phyloP scores from a whole-genome alignment of 2,329 filamentous ascomycete genomes.

The Talaromyces sp. region DNA sequence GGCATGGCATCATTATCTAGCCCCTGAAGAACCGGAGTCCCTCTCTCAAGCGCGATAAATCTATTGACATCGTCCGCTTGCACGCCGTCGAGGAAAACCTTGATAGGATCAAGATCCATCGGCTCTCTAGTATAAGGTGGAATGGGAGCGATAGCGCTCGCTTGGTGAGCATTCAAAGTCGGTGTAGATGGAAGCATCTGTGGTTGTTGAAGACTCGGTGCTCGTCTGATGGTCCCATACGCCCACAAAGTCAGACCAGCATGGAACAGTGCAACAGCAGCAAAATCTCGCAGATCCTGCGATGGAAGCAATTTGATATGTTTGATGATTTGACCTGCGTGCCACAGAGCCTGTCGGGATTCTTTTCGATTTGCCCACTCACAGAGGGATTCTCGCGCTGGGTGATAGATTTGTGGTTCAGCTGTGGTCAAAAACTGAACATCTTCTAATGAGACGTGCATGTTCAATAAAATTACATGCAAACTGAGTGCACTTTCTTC shows the following conservation, averaged over 20 bases:
- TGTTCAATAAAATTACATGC: constrained; percentile 14
- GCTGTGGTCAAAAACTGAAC: constrained; percentile 11
- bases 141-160: constrained; percentile 64
- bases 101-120: not conserved
- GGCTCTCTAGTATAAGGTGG: constrained; percentile 52
- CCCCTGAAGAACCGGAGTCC: not conserved
- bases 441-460: constrained; percentile 19
- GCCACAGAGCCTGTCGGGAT: constrained; percentile 9
- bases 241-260: constrained; percentile 14
- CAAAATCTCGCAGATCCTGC: constrained; percentile 14
- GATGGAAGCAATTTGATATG: constrained; percentile 3
- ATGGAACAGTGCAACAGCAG: constrained; percentile 15
- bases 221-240: not conserved
- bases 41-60: constrained; percentile 18
- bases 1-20: not conserved
- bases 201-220: not conserved
- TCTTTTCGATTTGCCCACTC: constrained; percentile 8
- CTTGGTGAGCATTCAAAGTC: constrained; percentile 62
- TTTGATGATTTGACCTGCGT: constrained; percentile 8
- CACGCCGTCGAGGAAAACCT: constrained; percentile 1
- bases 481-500: constrained; percentile 9
- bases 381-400: not conserved
- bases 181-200: constrained; percentile 41
- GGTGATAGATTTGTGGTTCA: not conserved
- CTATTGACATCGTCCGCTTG: constrained; percentile 16